Conservation (phyloP, 2,329 filamentous ascomycete species). For the Ascochyta viciae-villosae region DNA sequence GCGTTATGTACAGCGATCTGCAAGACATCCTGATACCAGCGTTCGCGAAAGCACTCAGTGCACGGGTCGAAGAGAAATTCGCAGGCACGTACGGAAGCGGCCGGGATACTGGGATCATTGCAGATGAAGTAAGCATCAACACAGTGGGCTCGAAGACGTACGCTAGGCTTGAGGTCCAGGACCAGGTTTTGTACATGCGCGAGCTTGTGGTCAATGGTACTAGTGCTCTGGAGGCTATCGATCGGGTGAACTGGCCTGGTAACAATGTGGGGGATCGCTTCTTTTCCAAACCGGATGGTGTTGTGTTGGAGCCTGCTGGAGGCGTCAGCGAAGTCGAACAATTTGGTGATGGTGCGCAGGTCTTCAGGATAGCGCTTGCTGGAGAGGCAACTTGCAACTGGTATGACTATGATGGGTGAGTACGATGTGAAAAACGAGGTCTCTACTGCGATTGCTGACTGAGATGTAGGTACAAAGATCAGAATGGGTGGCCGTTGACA, state of each 20-base stretch:
- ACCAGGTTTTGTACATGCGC: conserved; percentile 37
- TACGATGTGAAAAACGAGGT: neutral
- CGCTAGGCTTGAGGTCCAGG: conserved; percentile 33
- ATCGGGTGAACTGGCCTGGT: conserved; percentile 34
- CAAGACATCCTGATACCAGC: conserved; percentile 38
- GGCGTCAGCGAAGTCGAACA: conserved; percentile 30
- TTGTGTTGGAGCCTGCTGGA: conserved; percentile 35
- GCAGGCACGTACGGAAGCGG: conserved; percentile 32
- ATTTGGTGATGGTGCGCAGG: conserved; percentile 34
- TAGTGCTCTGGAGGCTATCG: conserved; percentile 38
- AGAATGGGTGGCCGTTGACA: conserved; percentile 39
- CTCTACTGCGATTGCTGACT: neutral
- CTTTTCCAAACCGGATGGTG: conserved; percentile 34
- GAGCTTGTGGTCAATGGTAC: conserved; percentile 38
- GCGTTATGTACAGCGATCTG: conserved; percentile 18
- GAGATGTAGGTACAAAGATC: conserved; percentile 34
- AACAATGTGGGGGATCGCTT: conserved; percentile 19
- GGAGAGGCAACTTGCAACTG: conserved; percentile 38
- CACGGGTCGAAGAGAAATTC: conserved; percentile 23
- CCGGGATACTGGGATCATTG: conserved; percentile 27
- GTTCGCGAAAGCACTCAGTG: conserved; percentile 31
- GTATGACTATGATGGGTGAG: conserved; percentile 44
- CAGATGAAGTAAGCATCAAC: conserved; percentile 21
- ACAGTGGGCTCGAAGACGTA: conserved; percentile 22
- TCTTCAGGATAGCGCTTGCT: conserved; percentile 38